Base-by-base conservation (phyloP, 345 rosid species). In the Noccaea bulbosa region DNA sequence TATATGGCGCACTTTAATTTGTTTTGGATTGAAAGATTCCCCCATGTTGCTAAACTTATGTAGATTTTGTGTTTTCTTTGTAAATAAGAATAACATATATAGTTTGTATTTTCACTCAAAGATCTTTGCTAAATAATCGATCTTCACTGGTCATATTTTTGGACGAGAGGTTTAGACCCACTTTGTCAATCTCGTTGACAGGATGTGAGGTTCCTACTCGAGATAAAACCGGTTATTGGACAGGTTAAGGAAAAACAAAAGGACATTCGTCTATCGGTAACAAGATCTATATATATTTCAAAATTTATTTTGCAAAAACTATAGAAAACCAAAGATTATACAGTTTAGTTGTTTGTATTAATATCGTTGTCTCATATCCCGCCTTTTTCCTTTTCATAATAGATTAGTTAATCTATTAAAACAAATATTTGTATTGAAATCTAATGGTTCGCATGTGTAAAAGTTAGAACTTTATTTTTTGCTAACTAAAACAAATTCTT, bases 61-160 rank as follows among this genome's bases (percentile, higher is more conserved):
- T 65, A 62, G 69, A 57, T 61, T 75, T 62, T 38, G 17, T 61
- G 70, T 41, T 75, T 46, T 17, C 59, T 46, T 4, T 75, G 74
- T 75, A 69, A 61, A 59, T 75, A 75, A 24, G 22, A 60, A 67
- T 67, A 75, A 60, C 56, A 35, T 61, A 30, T 45, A 27, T 27
- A 27, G 22, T 44, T 11, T 51, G 64, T 75, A 52, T 3, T 24
- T 58, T 39, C 32, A 7, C 33, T 71, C 0, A 3, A 35, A 56
- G 8, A 15, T 55, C 7, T 37, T 46, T 45, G 43, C 20, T 27
- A 61, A 27, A 3, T 12, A 22, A 20, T 57, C 15, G 4, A 35
- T 35, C 27, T 46, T 17, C 65, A 69, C 41, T 12, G 52, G 43
- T 34, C 59, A 38, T 5, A 17, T 5, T 11, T 41, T 53, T 16